A percentile compares a stretch with the other conserved stretches of the same genome.
Evolutionary conservation across 257 asterid species (phyloP).

Genomic region (Nyctanthes arbortristis): DNA sequence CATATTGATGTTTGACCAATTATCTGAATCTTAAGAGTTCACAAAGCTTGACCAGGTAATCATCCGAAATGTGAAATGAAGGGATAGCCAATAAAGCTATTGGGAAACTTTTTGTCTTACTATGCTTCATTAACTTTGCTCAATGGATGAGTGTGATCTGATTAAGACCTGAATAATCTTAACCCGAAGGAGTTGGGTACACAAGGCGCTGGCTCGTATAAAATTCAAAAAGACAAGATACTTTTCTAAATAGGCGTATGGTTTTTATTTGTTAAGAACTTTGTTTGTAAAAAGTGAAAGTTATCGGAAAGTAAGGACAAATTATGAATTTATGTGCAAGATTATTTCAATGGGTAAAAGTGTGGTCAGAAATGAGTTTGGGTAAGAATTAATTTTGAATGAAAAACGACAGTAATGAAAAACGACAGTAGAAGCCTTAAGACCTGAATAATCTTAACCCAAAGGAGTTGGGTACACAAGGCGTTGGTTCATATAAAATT

Average conservation of each 20-base stretch:
- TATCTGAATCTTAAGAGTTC: not conserved
- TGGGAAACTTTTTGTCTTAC: not conserved
- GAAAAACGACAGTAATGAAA: no score
- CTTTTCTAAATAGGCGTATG: no score
- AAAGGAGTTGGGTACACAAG: not conserved
- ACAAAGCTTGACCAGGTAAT: not conserved
- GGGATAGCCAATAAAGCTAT: not conserved
- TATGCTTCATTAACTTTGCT: not conserved
- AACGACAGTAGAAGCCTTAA: no score
- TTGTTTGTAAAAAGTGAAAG: no score
- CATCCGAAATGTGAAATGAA: not conserved
- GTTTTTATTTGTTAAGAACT: no score
- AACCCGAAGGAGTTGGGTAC: not conserved
- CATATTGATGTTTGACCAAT: not conserved
- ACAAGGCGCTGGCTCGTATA: not conserved
- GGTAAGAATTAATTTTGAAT: no score
- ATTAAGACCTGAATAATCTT: not conserved
- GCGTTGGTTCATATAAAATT: not conserved
- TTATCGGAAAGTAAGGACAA: no score
- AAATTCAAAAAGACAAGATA: not conserved
- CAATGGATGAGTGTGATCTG: not conserved
- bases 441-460: not conserved
- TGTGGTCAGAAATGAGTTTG: no score
- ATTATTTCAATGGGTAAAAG: no score
- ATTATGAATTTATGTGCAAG: no score